Evolutionary conservation across 1,284 basidiomycete genomes (phyloP), one percentile per base, ranked within the genome.

Genomic region (Cerioporus squamosus): DNA sequence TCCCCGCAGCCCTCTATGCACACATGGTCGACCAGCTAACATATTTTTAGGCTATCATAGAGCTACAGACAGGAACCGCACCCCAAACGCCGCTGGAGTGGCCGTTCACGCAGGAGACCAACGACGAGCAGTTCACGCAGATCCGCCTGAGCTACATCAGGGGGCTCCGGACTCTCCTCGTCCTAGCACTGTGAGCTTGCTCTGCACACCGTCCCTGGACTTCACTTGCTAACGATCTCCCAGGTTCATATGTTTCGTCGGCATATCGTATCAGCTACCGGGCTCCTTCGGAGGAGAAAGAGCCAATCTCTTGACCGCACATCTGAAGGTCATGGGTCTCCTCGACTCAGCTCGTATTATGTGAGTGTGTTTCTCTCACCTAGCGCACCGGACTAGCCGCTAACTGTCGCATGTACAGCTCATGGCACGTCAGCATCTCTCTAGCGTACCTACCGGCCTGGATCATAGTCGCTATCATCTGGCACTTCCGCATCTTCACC

Each of bases 281-380:
- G 90, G 88, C 4, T 79, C 85, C 10, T 82, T 88, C 56, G 77
- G 85, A 18, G 78, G 76, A 1, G 90, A 91, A 66, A 77, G 88
- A 43, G 85, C 87, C 0, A 79, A 75, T 51, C 70, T 81, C 8
- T 68, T 91, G 39, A 88, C 89, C 0, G 76, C 82, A 8, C 87
- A 90, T 65, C 81, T 91, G 75, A 87, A 87, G 67, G 87, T 82
- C 5, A 91, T 91, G 89, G 90, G 90, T 6, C 79, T 91, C 31
- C 71, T 81, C 3, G 86, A 90, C 63, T 82, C 82, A 0, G 87
- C 89, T 15, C 79, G 87, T 22, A 82, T 90, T 52, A 64, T 85
- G 84, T 85, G 65, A 18, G 81, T 67, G 51, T 46, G 12, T 33
- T 3, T 6, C 15, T 2, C 2, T 12, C 8, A 12, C 38, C 17